A percentile compares a stretch with the other conserved stretches of the same genome.
phyloP scores from a whole-genome alignment of 257 asterid species.

The Linaria vulgaris region DNA sequence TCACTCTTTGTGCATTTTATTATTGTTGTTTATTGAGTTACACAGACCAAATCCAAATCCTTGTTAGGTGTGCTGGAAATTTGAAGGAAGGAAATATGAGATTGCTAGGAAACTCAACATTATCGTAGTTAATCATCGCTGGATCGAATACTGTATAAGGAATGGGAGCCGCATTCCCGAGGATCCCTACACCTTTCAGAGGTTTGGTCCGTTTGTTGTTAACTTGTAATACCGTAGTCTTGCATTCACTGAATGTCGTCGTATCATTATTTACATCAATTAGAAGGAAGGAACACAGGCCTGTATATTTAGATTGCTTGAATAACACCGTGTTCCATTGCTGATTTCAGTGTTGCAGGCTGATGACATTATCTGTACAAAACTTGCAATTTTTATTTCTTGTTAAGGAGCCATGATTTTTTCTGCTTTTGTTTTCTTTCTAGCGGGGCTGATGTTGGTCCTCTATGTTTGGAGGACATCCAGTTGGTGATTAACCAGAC shows the following conservation, averaged over 20 bases:
- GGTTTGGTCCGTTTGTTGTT: slow-evolving; percentile 40
- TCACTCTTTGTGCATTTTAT: not conserved
- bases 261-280: no score
- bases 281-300: no score
- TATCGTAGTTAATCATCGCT: slow-evolving; percentile 65
- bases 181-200: slow-evolving; percentile 47
- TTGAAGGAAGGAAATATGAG: slow-evolving; percentile 57
- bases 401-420: not conserved
- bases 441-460: slow-evolving; percentile 80
- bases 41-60: not conserved
- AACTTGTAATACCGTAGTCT: no score
- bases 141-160: slow-evolving; percentile 86
- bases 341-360: slow-evolving; percentile 5
- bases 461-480: slow-evolving; percentile 45
- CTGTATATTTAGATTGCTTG: not conserved
- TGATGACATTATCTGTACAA: not conserved
- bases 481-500: slow-evolving; percentile 27
- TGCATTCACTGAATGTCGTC: no score
- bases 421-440: slow-evolving; percentile 25
- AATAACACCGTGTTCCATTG: not conserved
- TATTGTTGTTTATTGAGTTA: not conserved
- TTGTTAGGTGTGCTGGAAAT: slow-evolving; percentile 56
- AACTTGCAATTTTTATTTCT: not conserved
- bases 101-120: slow-evolving; percentile 47
- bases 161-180: slow-evolving; percentile 60